Base-by-base conservation (phyloP, 1,284 basidiomycete species). In the Ceratobasidium sp. region DNA sequence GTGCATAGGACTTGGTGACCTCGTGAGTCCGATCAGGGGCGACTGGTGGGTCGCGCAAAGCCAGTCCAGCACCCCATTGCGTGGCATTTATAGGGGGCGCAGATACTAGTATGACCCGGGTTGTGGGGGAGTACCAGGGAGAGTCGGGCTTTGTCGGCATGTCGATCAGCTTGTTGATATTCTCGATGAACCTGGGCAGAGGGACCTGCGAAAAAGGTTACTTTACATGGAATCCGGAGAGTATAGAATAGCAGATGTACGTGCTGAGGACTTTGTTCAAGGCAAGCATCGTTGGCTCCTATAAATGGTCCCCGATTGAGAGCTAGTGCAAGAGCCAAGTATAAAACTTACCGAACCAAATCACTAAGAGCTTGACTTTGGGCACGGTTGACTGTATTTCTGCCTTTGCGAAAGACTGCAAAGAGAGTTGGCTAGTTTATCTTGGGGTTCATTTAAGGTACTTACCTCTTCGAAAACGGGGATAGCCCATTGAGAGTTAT, bases 401-500 rank as follows among this genome's bases (percentile, higher is more conserved):
- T 77, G 84, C 84, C 73, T 86, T 87, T 27, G 89, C 88, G 77
- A 93, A 85, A 76, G 36, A 69, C 75, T 73, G 19, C 9, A 45
- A 22, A 31, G 19, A 47, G 11, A 1, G 19, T 15, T 62, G 14
- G 29, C 24, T 44, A 31, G 9, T 29, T 45, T 29, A 14, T 15
- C 1, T 41, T 7, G 27, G 33, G 11, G 27, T n/a, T 19, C 41
- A 17, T 17, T 51, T n/a, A 27, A 53, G 24, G n/a, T 22, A 71
- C 84, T 78, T 69, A 93, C 92, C 86, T 92, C 89, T 79, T 93
- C 87, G 76, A 96, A 89, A 41, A 94, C 87, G 0, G 92, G 91
- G 29, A 95, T 84, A 2, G 87, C 91, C 94, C 94, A 96, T 51
- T 91, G 89, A 0, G 93, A 91, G 80, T 93, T 96, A 82, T 96